Base-by-base conservation (phyloP, 108 stramenopile species). In the Pseudonitzschia delicatissima region DNA sequence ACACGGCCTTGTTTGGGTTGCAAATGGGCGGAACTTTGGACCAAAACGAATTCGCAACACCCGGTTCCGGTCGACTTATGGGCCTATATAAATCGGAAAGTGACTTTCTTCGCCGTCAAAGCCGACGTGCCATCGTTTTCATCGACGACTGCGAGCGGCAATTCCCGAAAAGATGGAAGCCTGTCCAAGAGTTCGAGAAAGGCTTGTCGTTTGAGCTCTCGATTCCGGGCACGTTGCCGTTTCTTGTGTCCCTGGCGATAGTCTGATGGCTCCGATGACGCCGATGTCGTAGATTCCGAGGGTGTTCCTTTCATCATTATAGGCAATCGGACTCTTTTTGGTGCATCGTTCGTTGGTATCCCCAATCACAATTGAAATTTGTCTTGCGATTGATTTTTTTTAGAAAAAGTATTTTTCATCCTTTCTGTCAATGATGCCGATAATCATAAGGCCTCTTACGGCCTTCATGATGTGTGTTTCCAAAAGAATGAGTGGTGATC, bases 1-100 rank as follows among this genome's bases (percentile, higher is more conserved):
- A 32, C 20, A 73, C 72, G 20, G 72, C 72, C 42, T 31, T 49
- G 29, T 42, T 57, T 11, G 72, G 72, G 49, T 66, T 66, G 35
- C 72, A 73, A 32, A 73, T 57, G 29, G 40, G 5, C 2, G 72
- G 72, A 28, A 73, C 64, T 17, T 34, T 36, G 7, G 27, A 28
- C 72, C 72, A 73, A 50, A 73, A 73, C 11, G 34, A 12, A 2
- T 66, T 45, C 28, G 44, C 7, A 15, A 47, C 39, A 13, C 11
- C 45, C 44, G 32, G 21, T 15, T 45, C 44, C 21, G n/a, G 12
- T 1, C 36, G 34, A 57, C 12, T 26, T 23, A 58, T 37, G 25
- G 37, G 55, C 18, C 29, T n/a, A 47, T 57, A 40, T 37, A 63
- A 61, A 36, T 65, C 58, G 13, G 72, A 45, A 40, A 51, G 47